Conservation (phyloP, 1,284 basidiomycete species). For the Puccinia triticina region DNA sequence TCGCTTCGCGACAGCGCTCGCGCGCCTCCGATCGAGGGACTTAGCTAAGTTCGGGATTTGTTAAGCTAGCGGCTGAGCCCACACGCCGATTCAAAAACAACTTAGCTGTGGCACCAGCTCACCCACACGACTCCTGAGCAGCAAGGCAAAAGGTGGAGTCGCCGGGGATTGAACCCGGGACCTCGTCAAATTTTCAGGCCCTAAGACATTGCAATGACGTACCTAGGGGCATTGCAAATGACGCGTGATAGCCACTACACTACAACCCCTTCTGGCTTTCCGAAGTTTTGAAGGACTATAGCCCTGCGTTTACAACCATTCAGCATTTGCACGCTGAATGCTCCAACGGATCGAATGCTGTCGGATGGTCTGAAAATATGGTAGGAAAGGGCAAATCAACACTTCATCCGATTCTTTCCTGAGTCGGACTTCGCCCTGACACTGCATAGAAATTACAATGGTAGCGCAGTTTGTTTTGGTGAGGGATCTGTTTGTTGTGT, state of each 20-base stretch:
- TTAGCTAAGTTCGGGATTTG: too few relatives aligned
- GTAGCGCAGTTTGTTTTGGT: background rate
- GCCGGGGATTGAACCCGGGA: slow-evolving; percentile 51
- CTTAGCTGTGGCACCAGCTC: too few relatives aligned
- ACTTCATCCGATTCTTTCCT: background rate
- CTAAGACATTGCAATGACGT: background rate
- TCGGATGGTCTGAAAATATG: background rate
- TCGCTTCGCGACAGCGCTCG: too few relatives aligned
- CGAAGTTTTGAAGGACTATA: too few relatives aligned
- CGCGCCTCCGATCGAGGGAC: too few relatives aligned
- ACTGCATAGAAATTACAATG: background rate
- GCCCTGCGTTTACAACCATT: too few relatives aligned
- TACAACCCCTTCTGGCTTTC: slow-evolving; percentile 43
- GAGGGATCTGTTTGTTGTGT: too few relatives aligned
- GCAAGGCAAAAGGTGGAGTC: slow-evolving; percentile 44
- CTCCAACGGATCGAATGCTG: too few relatives aligned
- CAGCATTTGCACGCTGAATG: too few relatives aligned
- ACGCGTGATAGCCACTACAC: slow-evolving; percentile 52
- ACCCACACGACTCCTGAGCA: too few relatives aligned
- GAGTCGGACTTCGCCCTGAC: background rate
- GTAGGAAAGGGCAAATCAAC: background rate
- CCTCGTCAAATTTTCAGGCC: slow-evolving; percentile 34
- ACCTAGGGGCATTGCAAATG: slow-evolving; percentile 50
- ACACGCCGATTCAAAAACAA: too few relatives aligned
- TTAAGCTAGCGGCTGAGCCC: too few relatives aligned